phyloP scores from a whole-genome alignment of 768 basidiomycete species.

The Amanita muscaria region DNA sequence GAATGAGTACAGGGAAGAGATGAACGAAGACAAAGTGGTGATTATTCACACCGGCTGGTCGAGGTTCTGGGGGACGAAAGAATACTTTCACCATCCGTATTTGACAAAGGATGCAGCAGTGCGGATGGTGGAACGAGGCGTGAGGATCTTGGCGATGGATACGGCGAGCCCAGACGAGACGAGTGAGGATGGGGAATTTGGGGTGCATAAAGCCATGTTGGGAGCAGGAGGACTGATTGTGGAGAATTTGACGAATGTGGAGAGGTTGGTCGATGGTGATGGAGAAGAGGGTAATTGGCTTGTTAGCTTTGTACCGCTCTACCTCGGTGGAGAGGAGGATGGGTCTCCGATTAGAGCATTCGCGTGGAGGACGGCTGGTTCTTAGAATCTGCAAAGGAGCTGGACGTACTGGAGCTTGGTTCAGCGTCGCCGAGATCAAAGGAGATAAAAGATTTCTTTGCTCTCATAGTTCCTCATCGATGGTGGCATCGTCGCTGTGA shows the following conservation, averaged over 20 bases:
- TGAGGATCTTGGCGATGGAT: constrained; percentile 54
- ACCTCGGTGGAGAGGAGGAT: constrained; percentile 40
- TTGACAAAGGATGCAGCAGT: constrained; percentile 45
- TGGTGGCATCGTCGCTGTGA: too few relatives aligned
- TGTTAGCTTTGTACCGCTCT: constrained; percentile 53
- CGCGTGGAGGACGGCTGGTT: constrained; percentile 29
- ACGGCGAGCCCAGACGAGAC: constrained; percentile 63
- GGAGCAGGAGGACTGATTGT: constrained; percentile 55
- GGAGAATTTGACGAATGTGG: constrained; percentile 59
- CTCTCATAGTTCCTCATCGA: too few relatives aligned
- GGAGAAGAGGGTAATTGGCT: constrained; percentile 24
- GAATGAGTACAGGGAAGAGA: constrained; percentile 20
- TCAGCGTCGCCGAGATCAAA: too few relatives aligned
- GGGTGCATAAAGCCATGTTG: constrained; percentile 52
- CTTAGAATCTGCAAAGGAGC: too few relatives aligned
- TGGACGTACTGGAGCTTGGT: too few relatives aligned
- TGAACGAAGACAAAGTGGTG: constrained; percentile 36
- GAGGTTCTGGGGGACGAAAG: constrained; percentile 36
- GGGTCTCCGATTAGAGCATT: constrained; percentile 68
- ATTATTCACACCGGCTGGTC: constrained; percentile 68
- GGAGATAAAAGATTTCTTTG: too few relatives aligned
- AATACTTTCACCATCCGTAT: constrained; percentile 59
- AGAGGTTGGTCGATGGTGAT: constrained; percentile 23
- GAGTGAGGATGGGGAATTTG: constrained; percentile 30
- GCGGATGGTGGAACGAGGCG: constrained; percentile 39